Percentiles rank a stretch among this genome's conserved stretches.
Conservation (phyloP, 768 basidiomycete species). For the Clavulina sp. region DNA sequence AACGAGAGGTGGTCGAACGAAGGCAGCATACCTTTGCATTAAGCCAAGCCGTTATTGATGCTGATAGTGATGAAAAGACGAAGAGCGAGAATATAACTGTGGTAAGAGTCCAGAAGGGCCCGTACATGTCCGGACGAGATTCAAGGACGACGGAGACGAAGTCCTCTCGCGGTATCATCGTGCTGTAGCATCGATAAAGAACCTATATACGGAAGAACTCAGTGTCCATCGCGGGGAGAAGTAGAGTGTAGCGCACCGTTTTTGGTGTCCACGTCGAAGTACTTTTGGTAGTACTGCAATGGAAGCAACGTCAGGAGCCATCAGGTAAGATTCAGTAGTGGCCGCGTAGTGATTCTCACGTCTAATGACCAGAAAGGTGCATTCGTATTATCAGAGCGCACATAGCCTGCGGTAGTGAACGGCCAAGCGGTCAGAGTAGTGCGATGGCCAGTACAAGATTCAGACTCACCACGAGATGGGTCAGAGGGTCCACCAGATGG, state of each 20-base stretch:
- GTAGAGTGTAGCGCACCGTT: constrained; percentile 24
- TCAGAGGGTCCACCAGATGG: not conserved
- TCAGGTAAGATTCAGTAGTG: too few relatives aligned
- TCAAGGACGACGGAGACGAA: constrained; percentile 31
- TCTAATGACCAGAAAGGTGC: constrained; percentile 46
- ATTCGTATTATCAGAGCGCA: constrained; percentile 14
- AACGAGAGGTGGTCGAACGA: too few relatives aligned
- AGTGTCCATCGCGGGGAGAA: constrained; percentile 6
- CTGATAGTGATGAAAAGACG: constrained; percentile 80
- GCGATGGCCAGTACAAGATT: too few relatives aligned
- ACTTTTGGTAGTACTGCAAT: constrained; percentile 70
- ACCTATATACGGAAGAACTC: constrained; percentile 28
- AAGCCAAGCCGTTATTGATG: constrained; percentile 80
- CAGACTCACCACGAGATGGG: not conserved
- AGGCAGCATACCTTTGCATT: too few relatives aligned
- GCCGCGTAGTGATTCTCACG: too few relatives aligned
- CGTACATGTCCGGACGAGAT: constrained; percentile 55
- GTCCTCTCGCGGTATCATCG: constrained; percentile 48
- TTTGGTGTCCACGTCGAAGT: constrained; percentile 77
- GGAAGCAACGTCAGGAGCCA: too few relatives aligned
- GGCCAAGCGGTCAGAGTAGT: not conserved
- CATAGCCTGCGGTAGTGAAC: not conserved
- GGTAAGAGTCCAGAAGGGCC: constrained; percentile 95
- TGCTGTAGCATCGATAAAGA: constrained; percentile 55
- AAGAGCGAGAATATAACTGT: constrained; percentile 88